Conservation (phyloP, 129 eudicot genomes). For the Escallonia rubra region DNA sequence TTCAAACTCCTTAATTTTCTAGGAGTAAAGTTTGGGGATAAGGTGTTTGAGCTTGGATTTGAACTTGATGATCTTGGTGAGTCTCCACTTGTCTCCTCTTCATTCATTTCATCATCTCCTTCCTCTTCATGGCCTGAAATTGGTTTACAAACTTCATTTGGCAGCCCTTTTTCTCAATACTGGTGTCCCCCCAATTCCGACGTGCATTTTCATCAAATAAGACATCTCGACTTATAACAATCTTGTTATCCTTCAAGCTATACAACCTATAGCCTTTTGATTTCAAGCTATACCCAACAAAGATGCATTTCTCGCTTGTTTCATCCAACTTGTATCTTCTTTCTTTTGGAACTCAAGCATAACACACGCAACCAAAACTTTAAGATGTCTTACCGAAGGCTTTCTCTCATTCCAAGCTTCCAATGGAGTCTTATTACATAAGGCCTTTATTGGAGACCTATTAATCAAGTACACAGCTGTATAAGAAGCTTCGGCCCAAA, state of each 20-base stretch:
- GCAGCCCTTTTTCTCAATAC: no score
- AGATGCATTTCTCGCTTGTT: not conserved
- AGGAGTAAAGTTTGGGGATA: no score
- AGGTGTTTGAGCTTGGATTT: no score
- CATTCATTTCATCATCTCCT: no score
- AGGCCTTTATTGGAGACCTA: not conserved
- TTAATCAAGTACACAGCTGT: not conserved
- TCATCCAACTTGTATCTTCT: slow-evolving; percentile 6
- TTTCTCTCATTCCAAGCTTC: not conserved
- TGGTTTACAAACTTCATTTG: no score
- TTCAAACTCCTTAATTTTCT: no score
- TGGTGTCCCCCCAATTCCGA: not conserved
- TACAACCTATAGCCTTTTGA: no score
- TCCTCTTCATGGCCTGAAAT: no score
- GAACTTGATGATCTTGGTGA: no score
- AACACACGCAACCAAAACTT: slow-evolving; percentile 12
- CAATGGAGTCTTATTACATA: not conserved
- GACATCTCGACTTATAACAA: no score
- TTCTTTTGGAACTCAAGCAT: slow-evolving; percentile 2
- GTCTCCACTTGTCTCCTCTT: no score
- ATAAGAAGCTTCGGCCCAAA: not conserved
- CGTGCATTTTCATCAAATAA: no score
- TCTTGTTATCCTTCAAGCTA: not conserved
- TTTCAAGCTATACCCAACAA: slow-evolving; percentile 20
- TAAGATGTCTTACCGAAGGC: not conserved